Base-by-base conservation (phyloP, 345 rosid species). In the Kandelia obovata region DNA sequence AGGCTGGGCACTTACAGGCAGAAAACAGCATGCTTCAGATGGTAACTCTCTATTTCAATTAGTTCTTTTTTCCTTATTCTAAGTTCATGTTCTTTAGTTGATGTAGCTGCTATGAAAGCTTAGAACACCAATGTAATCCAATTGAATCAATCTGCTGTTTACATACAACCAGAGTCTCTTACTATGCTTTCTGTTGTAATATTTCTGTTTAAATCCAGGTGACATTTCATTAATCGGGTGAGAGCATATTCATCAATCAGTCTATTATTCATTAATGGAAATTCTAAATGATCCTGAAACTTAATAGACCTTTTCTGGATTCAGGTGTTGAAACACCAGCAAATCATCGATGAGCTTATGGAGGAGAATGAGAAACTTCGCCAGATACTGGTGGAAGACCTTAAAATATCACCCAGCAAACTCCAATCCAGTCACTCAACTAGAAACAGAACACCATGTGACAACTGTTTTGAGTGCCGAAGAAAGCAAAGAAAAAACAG, bases 321-420 rank as follows among this genome's bases (percentile, higher is more conserved):
- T 63, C 74, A 88, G 92, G 86, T 92, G 70, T 71, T 92, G 76
- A 92, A 84, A 81, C 96, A 95, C 79, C 94, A 95, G 77, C 86
- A 73, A 71, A 78, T 85, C 69, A 85, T 95, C 9, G 90, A 95
- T 55, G 88, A 88, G 72, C 85, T 95, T 51, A 69, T 82, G 87
- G 82, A 88, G 75, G 96, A 95, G 79, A 95, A 92, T 62, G 80
- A 87, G 73, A 90, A 81, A 86, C 92, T 95, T 47, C 85, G 85
- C 21, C 82, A 76, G 60, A 84, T 92, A 75, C 87, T 90, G 47
- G 72, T 86, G 47, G 89, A 90, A 64, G 99, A 92, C 77, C 86
- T 90, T 70, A 92, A 92, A 82, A 70, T 90, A 69, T 79, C 99
- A 67, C 84, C 88, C 0, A 74, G 86, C 77, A 92, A 87, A 80